Evolutionary conservation across 2,329 filamentous ascomycete species (phyloP).

Genomic region (Teratosphaeria pseudoeucalypti): DNA sequence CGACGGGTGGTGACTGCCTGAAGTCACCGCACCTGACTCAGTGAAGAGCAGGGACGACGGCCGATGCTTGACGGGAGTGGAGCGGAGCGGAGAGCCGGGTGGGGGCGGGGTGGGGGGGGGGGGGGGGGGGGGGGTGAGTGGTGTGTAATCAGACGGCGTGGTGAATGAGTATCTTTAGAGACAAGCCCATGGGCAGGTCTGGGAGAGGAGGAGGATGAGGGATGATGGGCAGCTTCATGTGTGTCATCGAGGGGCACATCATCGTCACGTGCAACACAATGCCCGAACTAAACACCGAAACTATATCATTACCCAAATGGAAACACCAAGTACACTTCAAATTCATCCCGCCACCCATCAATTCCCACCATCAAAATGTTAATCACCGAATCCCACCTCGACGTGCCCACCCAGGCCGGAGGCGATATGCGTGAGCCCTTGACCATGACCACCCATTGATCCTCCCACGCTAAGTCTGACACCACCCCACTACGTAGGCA

Average conservation of each 20-base stretch:
- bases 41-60: slow-evolving; percentile 22
- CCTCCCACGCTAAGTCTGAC: slow-evolving; percentile 5
- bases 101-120: neutral
- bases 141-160: neutral
- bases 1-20: neutral
- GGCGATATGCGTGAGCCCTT: slow-evolving; percentile 46
- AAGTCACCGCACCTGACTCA: neutral
- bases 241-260: neutral
- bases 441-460: neutral
- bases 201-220: neutral
- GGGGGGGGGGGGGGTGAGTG: too few relatives aligned
- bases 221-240: neutral
- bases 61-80: slow-evolving; percentile 2
- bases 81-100: neutral
- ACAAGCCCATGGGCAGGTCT: slow-evolving; percentile 1
- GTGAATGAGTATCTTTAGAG: neutral
- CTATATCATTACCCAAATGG: neutral
- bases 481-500: slow-evolving; percentile 44
- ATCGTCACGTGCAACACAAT: neutral
- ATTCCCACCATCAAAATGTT: neutral
- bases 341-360: too few relatives aligned
- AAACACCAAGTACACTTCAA: too few relatives aligned
- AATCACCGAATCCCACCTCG: slow-evolving; percentile 41
- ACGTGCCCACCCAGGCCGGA: slow-evolving; percentile 49
- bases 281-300: neutral